Evolutionary conservation across 352 stramenopile species (phyloP).

Genomic region (Globisporangium mamillatum): DNA sequence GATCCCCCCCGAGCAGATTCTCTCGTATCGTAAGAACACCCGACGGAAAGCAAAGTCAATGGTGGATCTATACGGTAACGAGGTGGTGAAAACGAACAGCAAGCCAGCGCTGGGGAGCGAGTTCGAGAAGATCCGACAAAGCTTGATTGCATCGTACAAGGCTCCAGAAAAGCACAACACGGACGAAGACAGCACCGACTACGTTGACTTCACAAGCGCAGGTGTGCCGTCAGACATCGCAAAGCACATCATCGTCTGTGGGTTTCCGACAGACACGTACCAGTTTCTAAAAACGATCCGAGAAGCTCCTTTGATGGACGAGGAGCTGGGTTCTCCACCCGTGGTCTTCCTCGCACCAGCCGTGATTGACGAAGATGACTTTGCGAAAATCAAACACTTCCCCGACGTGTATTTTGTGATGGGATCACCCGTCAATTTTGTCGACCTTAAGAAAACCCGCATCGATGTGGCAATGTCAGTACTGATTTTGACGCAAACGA

Average conservation of each 20-base stretch:
- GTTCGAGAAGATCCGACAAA: conserved; percentile 53
- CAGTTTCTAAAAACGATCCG: conserved; percentile 72
- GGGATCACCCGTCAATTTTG: conserved; percentile 74
- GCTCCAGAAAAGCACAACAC: conserved; percentile 25
- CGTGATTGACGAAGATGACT: conserved; percentile 59
- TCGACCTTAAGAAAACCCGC: conserved; percentile 62
- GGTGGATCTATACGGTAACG: conserved; percentile 26
- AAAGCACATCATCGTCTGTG: conserved; percentile 69
- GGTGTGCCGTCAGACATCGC: conserved; percentile 39
- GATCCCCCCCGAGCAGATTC: conserved; percentile 68
- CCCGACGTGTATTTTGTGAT: conserved; percentile 62
- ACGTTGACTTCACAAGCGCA: conserved; percentile 48
- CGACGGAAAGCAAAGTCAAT: conserved; percentile 55
- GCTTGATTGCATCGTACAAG: conserved; percentile 54
- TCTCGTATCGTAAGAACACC: conserved; percentile 72
- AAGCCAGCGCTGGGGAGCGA: conserved; percentile 59
- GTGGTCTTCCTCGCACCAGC: conserved; percentile 57
- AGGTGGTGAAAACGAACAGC: conserved; percentile 41
- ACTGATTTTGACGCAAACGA: conserved; percentile 58
- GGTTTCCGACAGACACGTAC: conserved; percentile 60
- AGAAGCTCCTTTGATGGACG: conserved; percentile 41
- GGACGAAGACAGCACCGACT: conserved; percentile 29
- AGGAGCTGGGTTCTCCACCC: conserved; percentile 36
- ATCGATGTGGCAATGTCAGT: conserved; percentile 57
- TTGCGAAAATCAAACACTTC: conserved; percentile 46